Evolutionary conservation across 331 rosid species (phyloP).

Genomic region (Quercus tomentella): DNA sequence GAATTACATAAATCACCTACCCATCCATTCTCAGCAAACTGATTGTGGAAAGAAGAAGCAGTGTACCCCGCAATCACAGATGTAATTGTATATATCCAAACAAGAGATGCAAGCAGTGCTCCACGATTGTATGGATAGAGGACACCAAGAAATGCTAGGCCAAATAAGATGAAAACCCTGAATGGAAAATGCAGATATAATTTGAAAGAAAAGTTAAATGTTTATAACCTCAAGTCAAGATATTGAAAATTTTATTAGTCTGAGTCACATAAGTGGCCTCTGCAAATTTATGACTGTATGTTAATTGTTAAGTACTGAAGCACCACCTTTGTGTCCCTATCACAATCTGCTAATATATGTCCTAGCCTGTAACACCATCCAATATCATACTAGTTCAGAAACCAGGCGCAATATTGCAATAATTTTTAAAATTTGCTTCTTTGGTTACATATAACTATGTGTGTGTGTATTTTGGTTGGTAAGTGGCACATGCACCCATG

Average conservation of each 20-base stretch:
- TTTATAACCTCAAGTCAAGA: not conserved
- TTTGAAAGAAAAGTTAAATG: not conserved
- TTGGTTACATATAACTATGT: not conserved
- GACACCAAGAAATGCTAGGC: conserved; percentile 61
- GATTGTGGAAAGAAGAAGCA: conserved; percentile 68
- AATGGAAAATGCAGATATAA: conserved; percentile 9
- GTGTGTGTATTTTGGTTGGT: too few species aligned
- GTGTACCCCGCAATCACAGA: conserved; percentile 72
- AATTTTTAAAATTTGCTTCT: not conserved
- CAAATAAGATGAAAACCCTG: conserved; percentile 59
- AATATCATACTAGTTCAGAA: not conserved
- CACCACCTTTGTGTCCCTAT: not conserved
- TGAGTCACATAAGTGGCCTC: not conserved
- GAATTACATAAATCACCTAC: conserved; percentile 33
- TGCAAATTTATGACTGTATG: not conserved
- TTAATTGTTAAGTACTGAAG: not conserved
- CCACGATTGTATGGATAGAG: conserved; percentile 85
- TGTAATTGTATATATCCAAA: conserved; percentile 49
- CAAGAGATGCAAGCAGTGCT: conserved; percentile 55
- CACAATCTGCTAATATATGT: not conserved
- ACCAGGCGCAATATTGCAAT: not conserved
- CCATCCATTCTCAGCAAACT: conserved; percentile 70
- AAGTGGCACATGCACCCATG: too few species aligned
- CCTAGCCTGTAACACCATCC: not conserved
- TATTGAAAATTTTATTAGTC: not conserved